These are phyloP conservation scores for Pythium dissotocum DNA, from an alignment of 352 stramenopile genomes.

Conservation along the genomic window DNA sequence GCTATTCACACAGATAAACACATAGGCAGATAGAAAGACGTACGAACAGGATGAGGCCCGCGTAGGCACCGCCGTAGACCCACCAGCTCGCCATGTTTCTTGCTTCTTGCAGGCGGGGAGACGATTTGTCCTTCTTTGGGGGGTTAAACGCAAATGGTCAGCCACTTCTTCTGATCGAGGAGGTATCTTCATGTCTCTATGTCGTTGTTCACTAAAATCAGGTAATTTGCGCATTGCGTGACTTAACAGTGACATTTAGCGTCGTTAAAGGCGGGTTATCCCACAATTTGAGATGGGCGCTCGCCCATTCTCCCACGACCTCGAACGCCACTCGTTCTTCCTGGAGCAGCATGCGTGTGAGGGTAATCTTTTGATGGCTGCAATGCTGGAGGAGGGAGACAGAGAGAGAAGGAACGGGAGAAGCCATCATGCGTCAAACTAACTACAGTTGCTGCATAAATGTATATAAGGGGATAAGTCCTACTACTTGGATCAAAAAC, in stretches of 20 bases:
- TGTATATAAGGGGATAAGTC: neutral
- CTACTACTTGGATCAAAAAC: slow-evolving; percentile 6
- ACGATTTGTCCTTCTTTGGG: neutral
- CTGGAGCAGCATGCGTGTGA: no score
- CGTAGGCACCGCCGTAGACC: slow-evolving; percentile 28
- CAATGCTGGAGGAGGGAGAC: neutral
- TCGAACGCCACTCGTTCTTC: no score
- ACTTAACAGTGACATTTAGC: no score
- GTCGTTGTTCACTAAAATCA: no score
- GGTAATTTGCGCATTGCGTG: no score
- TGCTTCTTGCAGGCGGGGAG: neutral
- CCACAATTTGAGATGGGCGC: no score
- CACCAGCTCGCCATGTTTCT: slow-evolving; percentile 27
- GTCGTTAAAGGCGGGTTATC: no score
- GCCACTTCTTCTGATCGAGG: no score
- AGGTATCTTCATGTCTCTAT: no score
- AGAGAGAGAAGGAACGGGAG: neutral
- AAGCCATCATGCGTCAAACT: neutral
- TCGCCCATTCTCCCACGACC: no score
- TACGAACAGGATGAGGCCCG: slow-evolving; percentile 58
- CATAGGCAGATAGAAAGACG: neutral
- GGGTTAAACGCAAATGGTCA: no score
- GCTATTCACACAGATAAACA: neutral
- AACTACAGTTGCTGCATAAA: slow-evolving; percentile 1
- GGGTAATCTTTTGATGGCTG: neutral